Evolutionary conservation across 805 yeast species (phyloP).

Genomic region (Myxozyma neglecta): DNA sequence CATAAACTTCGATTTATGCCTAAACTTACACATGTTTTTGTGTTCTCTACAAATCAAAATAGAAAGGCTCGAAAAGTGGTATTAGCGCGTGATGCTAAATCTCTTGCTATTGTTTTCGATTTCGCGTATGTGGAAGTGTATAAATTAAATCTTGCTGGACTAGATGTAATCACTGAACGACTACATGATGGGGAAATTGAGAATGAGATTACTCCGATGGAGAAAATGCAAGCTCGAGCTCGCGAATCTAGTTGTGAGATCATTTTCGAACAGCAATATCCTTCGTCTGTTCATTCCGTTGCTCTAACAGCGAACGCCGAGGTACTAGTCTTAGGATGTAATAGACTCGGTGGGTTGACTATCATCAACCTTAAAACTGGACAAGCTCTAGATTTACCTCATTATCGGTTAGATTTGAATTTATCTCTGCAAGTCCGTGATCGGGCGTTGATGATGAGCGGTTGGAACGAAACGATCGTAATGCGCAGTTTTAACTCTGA

Average conservation of each 20-base stretch:
- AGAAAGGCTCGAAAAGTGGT: conserved; percentile 17
- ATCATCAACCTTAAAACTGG: conserved; percentile 27
- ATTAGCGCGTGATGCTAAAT: conserved; percentile 15
- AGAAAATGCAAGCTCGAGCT: neutral
- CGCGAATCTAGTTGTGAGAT: conserved; percentile 7
- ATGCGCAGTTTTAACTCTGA: conserved; percentile 21
- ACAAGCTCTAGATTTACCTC: conserved; percentile 31
- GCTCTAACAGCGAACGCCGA: conserved; percentile 26
- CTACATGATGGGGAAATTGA: neutral
- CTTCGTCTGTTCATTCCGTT: conserved; percentile 31
- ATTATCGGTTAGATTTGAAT: conserved; percentile 31
- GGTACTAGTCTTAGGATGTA: conserved; percentile 28
- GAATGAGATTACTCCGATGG: neutral
- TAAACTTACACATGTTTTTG: conserved; percentile 2
- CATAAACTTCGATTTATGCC: neutral
- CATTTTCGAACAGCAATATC: conserved; percentile 27
- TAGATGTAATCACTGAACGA: neutral
- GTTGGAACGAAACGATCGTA: conserved; percentile 31
- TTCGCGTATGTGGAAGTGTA: conserved; percentile 30
- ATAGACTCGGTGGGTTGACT: conserved; percentile 33
- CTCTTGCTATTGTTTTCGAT: conserved; percentile 24
- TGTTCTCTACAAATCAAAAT: conserved; percentile 1
- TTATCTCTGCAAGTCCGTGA: conserved; percentile 14
- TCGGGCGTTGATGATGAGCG: conserved; percentile 25
- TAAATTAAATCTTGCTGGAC: conserved; percentile 7